Evolutionary conservation across 176 grass and related monocot species (phyloP).

Genomic region (Musa troglodytarum): DNA sequence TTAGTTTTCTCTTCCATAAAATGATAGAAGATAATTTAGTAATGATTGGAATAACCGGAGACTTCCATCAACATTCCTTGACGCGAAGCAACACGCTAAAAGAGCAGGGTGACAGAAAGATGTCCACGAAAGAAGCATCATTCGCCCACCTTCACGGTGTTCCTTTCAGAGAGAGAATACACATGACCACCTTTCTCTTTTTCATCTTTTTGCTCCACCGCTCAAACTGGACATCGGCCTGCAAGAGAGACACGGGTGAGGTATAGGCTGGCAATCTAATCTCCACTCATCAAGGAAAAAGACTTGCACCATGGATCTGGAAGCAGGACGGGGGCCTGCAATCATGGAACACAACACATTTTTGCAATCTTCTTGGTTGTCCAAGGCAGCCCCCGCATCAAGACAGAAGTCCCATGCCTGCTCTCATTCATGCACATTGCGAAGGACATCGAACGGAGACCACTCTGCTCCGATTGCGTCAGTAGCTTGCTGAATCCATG

Average conservation of each 20-base stretch:
- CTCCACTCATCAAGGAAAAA: background rate
- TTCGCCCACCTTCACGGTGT: background rate
- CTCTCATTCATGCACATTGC: too few relatives aligned
- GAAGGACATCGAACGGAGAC: too few relatives aligned
- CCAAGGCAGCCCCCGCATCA: background rate
- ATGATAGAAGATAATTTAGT: background rate
- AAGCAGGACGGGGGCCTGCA: background rate
- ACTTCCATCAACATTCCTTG: background rate
- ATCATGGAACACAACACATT: background rate
- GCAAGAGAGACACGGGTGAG: background rate
- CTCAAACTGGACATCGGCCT: background rate
- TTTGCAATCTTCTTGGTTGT: background rate
- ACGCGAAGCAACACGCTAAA: background rate
- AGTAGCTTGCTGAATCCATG: background rate
- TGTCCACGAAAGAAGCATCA: background rate
- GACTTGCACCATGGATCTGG: background rate
- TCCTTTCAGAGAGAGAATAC: background rate
- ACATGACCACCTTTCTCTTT: background rate
- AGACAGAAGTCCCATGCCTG: background rate
- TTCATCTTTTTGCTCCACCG: background rate
- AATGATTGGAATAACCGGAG: background rate
- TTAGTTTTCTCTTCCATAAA: too few relatives aligned
- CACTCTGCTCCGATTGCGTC: too few relatives aligned
- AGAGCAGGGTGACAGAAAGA: background rate
- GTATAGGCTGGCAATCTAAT: background rate